Conservation (phyloP, 1,284 basidiomycete genomes). For the Sporisorium exsertum region DNA sequence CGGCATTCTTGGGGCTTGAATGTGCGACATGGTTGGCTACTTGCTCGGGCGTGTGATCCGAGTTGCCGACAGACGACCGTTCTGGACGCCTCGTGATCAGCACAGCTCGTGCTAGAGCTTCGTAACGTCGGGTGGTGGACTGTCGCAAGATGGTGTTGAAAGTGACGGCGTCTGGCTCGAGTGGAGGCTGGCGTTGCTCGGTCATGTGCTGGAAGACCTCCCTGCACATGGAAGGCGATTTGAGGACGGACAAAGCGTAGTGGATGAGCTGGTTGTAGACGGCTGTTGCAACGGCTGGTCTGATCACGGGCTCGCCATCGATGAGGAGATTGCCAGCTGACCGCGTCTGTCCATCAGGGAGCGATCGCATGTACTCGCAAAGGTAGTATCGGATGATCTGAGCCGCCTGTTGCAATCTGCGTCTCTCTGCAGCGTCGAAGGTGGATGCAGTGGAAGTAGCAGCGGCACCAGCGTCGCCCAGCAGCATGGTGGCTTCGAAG, state of each 20-base stretch:
- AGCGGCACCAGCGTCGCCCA: constrained; percentile 5
- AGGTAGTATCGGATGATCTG: constrained; percentile 30
- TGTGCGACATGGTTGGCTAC: neutral
- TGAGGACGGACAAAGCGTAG: constrained; percentile 35
- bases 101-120: constrained; percentile 30
- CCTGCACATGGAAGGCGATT: constrained; percentile 34
- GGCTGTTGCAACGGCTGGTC: constrained; percentile 26
- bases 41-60: neutral
- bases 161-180: constrained; percentile 45
- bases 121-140: constrained; percentile 42
- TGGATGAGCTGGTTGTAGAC: constrained; percentile 52
- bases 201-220: constrained; percentile 48
- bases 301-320: constrained; percentile 12
- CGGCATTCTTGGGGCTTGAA: neutral
- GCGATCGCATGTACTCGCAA: constrained; percentile 32
- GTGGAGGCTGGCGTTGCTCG: constrained; percentile 26
- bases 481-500: constrained; percentile 27
- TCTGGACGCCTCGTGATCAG: constrained; percentile 21
- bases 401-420: constrained; percentile 18
- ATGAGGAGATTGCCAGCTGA: constrained; percentile 11
- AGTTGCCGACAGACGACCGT: neutral
- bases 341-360: constrained; percentile 31
- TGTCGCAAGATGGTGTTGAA: constrained; percentile 52
- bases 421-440: constrained; percentile 3
- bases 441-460: neutral